Evolutionary conservation across 2,329 filamentous ascomycete species (phyloP).

Genomic region (Diaporthe sp.): DNA sequence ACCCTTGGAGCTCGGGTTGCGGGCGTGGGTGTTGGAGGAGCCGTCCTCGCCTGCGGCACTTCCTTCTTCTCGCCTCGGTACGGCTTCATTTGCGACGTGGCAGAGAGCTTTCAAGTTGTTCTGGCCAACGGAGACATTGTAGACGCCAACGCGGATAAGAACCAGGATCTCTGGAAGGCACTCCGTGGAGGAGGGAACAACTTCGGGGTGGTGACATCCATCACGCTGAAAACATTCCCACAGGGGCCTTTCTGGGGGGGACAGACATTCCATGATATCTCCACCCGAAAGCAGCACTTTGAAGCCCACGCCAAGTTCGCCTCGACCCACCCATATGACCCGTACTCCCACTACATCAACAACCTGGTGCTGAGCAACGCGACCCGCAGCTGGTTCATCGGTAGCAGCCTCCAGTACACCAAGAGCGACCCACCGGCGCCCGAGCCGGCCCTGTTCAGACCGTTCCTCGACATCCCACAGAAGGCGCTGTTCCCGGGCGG

Average conservation of each 20-base stretch:
- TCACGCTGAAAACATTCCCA: constrained; percentile 40
- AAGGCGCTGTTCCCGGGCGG: constrained; percentile 3
- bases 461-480: constrained; percentile 11
- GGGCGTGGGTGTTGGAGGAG: constrained; percentile 38
- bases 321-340: background rate
- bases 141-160: constrained; percentile 51
- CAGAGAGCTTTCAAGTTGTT: constrained; percentile 57
- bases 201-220: constrained; percentile 44
- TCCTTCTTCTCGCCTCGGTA: constrained; percentile 56
- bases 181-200: constrained; percentile 56
- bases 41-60: constrained; percentile 38
- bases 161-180: constrained; percentile 58
- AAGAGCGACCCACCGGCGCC: background rate
- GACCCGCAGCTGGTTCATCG: constrained; percentile 9
- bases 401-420: constrained; percentile 17
- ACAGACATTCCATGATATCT: constrained; percentile 37
- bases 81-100: constrained; percentile 57
- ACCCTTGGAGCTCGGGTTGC: constrained; percentile 41
- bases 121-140: constrained; percentile 56
- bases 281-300: constrained; percentile 14
- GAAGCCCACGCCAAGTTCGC: constrained; percentile 9
- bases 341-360: constrained; percentile 14
- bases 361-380: constrained; percentile 17
- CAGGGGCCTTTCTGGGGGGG: constrained; percentile 34
- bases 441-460: background rate